Base-by-base conservation (phyloP, 2,329 filamentous ascomycete genomes). In the Aspergillus sp. region DNA sequence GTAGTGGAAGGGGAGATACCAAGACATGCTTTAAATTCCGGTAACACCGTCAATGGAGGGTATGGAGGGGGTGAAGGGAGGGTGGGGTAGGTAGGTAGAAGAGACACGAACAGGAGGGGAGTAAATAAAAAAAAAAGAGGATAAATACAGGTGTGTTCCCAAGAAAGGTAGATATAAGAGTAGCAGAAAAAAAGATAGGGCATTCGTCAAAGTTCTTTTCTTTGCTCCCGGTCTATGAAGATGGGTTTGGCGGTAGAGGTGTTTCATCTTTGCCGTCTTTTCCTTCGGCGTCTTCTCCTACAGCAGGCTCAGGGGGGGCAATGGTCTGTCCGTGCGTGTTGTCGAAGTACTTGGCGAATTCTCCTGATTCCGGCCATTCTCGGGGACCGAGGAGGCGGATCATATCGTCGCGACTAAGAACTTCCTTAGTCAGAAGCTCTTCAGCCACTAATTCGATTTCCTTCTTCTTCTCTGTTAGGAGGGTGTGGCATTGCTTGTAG, bases 271-370 rank as follows among this genome's bases (percentile, higher is more conserved):
- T 71, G 64, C 68, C 73, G 49, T 74, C 70, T 60, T 66, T 71
- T 64, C 68, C 70, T 20, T 64, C 80, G 40, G 83, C 83, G 48
- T 62, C 61, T 46, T 71, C 68, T 8, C 59, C 64, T 33, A 85
- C 81, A 37, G 62, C 37, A 44, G 70, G 70, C 55, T 73, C 72
- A 2, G 70, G 73, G 2, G 87, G 85, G 15, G 85, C 80, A 66
- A 82, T 83, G 68, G 82, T 84, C 68, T 73, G 63, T 13, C 72
- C 73, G 6, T 67, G 72, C 20, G 72, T 80, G 58, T 83, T 84
- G 66, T 83, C 81, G 75, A 99, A 99, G 80, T 96, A 99, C 81
- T 97, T 97, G 69, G 88, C 82, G 76, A 99, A 98, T 70, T 98
- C 93, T 68, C 90, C 88, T 59, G 85, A 83, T 68, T 98, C 93